phyloP scores from a whole-genome alignment of 495 filamentous ascomycete genomes.

The Neurospora sp. region DNA sequence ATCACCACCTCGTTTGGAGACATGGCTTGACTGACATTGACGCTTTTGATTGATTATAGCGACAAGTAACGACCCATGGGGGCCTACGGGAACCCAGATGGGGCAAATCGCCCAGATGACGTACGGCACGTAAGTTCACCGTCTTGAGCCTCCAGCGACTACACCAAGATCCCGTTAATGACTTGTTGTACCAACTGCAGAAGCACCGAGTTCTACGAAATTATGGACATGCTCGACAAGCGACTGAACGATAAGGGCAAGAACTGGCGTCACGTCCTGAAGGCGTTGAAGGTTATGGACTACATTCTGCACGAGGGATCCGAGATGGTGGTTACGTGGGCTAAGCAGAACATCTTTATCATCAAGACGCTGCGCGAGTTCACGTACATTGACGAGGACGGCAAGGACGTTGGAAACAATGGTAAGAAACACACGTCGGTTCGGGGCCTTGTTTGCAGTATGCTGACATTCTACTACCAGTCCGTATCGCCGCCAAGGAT shows the following conservation, averaged over 20 bases:
- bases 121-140: slow-evolving; percentile 72
- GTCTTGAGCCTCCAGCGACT: slow-evolving; percentile 7
- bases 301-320: slow-evolving; percentile 98
- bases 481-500: slow-evolving; percentile 93
- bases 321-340: slow-evolving; percentile 95
- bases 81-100: slow-evolving; percentile 97
- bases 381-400: slow-evolving; percentile 89
- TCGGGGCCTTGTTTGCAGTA: background rate
- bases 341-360: slow-evolving; percentile 93
- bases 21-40: background rate
- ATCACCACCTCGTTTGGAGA: background rate
- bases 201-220: slow-evolving; percentile 96
- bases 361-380: slow-evolving; percentile 98
- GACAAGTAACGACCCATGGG: slow-evolving; percentile 99
- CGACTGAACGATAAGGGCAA: slow-evolving; percentile 98
- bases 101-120: slow-evolving; percentile 96
- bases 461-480: slow-evolving; percentile 34
- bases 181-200: slow-evolving; percentile 31
- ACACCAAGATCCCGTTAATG: background rate
- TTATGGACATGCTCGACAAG: slow-evolving; percentile 99
- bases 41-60: slow-evolving; percentile 42
- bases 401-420: slow-evolving; percentile 89
- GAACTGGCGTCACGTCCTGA: slow-evolving; percentile 98
- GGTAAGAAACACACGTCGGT: slow-evolving; percentile 39
- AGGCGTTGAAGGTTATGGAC: slow-evolving; percentile 94